Conservation (phyloP, 805 yeast species). For the Starmerella ratchasimensis region DNA sequence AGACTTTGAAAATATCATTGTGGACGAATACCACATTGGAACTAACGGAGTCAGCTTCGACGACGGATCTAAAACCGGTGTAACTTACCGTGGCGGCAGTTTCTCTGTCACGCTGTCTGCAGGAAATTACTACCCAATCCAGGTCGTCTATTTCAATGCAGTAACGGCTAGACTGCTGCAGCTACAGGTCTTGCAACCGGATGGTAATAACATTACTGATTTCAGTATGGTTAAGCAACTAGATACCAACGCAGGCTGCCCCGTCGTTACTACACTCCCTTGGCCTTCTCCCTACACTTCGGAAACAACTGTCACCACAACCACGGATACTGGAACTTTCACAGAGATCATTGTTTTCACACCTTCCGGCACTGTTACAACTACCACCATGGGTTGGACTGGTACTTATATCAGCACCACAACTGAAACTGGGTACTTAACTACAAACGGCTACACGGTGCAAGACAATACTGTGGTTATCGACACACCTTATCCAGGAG, state of each 20-base stretch:
- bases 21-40: neutral
- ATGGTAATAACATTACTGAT: neutral
- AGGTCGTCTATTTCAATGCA: slow-evolving; percentile 3
- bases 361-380: neutral
- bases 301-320: neutral
- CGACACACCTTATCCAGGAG: too few species aligned
- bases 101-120: neutral
- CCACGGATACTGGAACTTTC: neutral
- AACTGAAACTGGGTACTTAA: neutral
- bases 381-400: slow-evolving; percentile 5
- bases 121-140: slow-evolving; percentile 3
- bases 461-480: neutral
- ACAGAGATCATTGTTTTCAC: neutral
- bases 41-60: neutral
- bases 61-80: neutral
- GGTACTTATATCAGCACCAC: slow-evolving; percentile 1
- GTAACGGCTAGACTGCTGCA: neutral
- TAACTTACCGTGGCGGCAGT: neutral
- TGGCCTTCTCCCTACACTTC: slow-evolving; percentile 2
- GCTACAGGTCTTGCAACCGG: neutral
- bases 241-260: slow-evolving; percentile 1
- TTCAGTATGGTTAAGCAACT: slow-evolving; percentile 1
- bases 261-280: slow-evolving; percentile 1
- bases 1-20: slow-evolving; percentile 1
- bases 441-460: neutral